Conservation (phyloP, 2,329 filamentous ascomycete species). For the Elsinoe perseae region DNA sequence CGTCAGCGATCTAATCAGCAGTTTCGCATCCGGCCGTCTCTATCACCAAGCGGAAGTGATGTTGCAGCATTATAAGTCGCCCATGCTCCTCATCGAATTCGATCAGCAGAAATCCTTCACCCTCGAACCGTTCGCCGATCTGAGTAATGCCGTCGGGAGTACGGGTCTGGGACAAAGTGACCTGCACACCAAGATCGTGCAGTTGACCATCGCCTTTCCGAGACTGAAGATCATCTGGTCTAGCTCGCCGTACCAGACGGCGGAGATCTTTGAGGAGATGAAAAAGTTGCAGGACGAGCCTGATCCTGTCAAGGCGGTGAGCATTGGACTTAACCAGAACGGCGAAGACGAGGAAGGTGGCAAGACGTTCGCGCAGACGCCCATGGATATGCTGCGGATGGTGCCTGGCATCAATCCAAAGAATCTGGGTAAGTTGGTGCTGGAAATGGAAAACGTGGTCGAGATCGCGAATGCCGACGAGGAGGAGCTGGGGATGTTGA, state of each 20-base stretch:
- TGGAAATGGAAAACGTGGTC: constrained; percentile 65
- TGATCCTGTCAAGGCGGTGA: constrained; percentile 78
- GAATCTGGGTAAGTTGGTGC: constrained; percentile 63
- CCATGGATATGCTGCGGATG: constrained; percentile 80
- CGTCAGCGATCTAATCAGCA: constrained; percentile 81
- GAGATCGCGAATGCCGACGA: constrained; percentile 83
- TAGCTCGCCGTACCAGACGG: constrained; percentile 85
- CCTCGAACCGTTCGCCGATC: constrained; percentile 54
- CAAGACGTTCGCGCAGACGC: constrained; percentile 71
- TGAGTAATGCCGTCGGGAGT: constrained; percentile 55
- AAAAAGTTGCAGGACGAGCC: constrained; percentile 87
- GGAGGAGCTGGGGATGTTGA: constrained; percentile 61
- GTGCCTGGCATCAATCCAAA: constrained; percentile 79
- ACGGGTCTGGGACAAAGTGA: constrained; percentile 59
- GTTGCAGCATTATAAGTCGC: constrained; percentile 82
- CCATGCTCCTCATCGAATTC: constrained; percentile 94
- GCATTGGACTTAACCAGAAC: constrained; percentile 61
- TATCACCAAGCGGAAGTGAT: constrained; percentile 91
- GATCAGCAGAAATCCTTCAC: constrained; percentile 97
- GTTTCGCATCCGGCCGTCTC: constrained; percentile 82
- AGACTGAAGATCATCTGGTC: constrained; percentile 89
- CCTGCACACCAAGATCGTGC: constrained; percentile 82
- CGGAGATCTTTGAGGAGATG: constrained; percentile 89
- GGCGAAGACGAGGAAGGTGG: constrained; percentile 43
- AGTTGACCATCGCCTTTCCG: constrained; percentile 87